Base-by-base conservation (phyloP, 1,284 basidiomycete genomes). In the Rhodotorula sp. region DNA sequence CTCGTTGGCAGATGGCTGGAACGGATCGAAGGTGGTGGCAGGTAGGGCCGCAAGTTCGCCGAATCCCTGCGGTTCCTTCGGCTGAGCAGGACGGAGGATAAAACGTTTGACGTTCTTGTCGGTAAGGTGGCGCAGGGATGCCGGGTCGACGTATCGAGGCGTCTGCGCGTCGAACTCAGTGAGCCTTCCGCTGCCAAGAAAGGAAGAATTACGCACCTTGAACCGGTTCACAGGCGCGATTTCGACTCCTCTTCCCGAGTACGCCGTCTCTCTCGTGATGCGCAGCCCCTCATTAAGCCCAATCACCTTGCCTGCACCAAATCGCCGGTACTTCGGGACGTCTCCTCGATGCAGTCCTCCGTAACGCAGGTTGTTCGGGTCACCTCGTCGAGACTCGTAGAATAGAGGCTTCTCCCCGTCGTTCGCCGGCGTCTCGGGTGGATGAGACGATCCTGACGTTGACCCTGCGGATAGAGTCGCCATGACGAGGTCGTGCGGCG, bases 301-400 rank as follows among this genome's bases (percentile, higher is more conserved):
- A 17, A 80, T 24, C 17, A 80, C 75, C 32, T 76, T 71, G 7
- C 79, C 80, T 39, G 64, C 75, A 20, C 76, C 77, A 19, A 66
- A 27, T 5, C 79, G 70, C 13, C 68, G 59, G 77, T 91, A 89
- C 78, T 84, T 87, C 13, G 90, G 89, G 46, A 91, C 80, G 73
- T 89, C 85, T 46, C 86, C 84, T 24, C 84, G 78, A 76, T 90
- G 83, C 48, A 89, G 76, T 3, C 86, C 82, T n/a, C 89, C 90
- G 76, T 89, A 91, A 48, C 84, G 84, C 36, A 90, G 78, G 76
- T 89, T 91, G 68, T 87, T 80, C 56, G 81, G 75, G 77, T 92
- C 90, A 0, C 90, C 89, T 73, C 85, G 87, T 59, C 85, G 82
- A 78, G 91, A 89, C 9, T 85, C 85, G 77, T 85, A 89, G 81